Evolutionary conservation across 1,284 basidiomycete species (phyloP), one percentile per base, ranked within the genome.

Genomic region (Microbotryomycetes sp.): DNA sequence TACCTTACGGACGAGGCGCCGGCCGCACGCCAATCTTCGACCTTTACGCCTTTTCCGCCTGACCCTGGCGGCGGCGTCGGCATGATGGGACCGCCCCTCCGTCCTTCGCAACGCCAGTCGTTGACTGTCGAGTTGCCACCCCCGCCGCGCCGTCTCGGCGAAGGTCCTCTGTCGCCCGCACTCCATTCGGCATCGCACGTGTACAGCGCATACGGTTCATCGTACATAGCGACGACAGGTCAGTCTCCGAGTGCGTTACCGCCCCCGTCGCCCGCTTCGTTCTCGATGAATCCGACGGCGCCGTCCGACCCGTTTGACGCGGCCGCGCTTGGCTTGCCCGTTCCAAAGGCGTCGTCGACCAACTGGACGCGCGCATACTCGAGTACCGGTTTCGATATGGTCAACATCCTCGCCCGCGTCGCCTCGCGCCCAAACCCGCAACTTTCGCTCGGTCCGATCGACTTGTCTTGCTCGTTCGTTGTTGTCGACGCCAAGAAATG

Each of bases 391-490:
- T 93, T 96, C 67, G 92, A 97, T 73, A 81, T 93, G 58, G 79
- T 97, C 54, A 83, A 85, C 46, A 82, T 96, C 46, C 80, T 97
- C 28, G 81, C 85, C 7, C 81, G 88, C 13, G 86, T 97, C 16
- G 85, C 82, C 5, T 81, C 79, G 21, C 82, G 92, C 2, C 83
- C 84, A 0, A 81, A 87, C 68, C 89, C 89, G 1, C 83, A 81
- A 61, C 83, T 96, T 56, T 76, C 81, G 5, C 81, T 97, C 18
- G 93, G 93, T 9, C 90, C 93, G 0, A 88, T 97, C 47, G 93
- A 97, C 75, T 79, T 93, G 64, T 87, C 88, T 3, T 92, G 89
- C 73, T 84, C 88, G 18, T 97, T 97, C 74, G 81, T 88, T 69
- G 87, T 97, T 51, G 85, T 86, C 56, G 92, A 97, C 73, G 81